Evolutionary conservation across 2,329 filamentous ascomycete species (phyloP).

Genomic region (Harringtonia lauricola): DNA sequence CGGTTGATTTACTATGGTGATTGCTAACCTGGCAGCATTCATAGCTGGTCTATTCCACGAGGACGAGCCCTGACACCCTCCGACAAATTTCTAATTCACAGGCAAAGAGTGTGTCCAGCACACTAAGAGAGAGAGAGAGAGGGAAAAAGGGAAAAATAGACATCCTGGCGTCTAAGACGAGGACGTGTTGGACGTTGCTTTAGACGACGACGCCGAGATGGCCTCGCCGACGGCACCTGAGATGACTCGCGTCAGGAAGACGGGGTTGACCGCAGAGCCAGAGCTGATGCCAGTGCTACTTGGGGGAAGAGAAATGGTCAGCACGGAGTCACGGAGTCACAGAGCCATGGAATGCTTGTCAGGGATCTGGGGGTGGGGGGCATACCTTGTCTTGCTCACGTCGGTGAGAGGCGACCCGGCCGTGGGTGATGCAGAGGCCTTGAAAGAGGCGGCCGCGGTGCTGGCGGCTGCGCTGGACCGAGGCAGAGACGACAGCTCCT

Average conservation of each 20-base stretch:
- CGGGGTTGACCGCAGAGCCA: slow-evolving; percentile 5
- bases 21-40: too few species aligned
- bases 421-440: background rate
- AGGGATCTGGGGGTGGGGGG: too few species aligned
- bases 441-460: background rate
- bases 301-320: background rate
- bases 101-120: too few species aligned
- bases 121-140: too few species aligned
- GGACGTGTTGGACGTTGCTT: background rate
- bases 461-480: slow-evolving; percentile 3
- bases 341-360: too few species aligned
- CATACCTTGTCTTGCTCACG: background rate
- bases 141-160: too few species aligned
- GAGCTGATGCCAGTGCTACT: background rate
- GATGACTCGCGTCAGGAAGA: slow-evolving; percentile 9
- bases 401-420: background rate
- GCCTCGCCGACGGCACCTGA: slow-evolving; percentile 8
- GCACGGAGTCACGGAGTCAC: too few species aligned
- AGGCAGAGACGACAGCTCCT: slow-evolving; percentile 9
- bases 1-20: too few species aligned
- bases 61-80: too few species aligned
- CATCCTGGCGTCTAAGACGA: background rate
- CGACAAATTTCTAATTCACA: too few species aligned
- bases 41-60: too few species aligned
- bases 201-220: slow-evolving; percentile 4